A percentile compares a stretch with the other conserved stretches of the same genome.
phyloP scores from a whole-genome alignment of 805 yeast genomes.

The Kazachstania taianensis region DNA sequence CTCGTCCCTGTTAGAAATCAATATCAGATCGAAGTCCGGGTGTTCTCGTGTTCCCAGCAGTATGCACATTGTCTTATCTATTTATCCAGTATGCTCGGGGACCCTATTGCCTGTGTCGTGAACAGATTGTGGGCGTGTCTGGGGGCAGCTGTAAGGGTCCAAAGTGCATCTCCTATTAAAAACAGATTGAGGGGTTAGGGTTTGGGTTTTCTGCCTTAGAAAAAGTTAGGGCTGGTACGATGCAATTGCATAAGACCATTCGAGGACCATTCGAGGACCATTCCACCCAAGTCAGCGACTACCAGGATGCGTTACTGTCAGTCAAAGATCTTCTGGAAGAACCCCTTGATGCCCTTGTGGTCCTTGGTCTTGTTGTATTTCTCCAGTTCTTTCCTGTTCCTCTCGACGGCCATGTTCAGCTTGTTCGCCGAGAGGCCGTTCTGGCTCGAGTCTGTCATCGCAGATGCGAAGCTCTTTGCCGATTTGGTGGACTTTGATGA shows the following conservation, averaged over 20 bases:
- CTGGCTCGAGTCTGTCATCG: not conserved
- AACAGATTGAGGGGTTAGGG: too few species aligned
- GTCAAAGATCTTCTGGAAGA: conserved; percentile 19
- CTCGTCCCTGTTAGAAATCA: conserved; percentile 84
- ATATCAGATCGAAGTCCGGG: conserved; percentile 63
- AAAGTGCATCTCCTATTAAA: too few species aligned
- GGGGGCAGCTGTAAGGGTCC: too few species aligned
- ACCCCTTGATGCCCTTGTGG: conserved; percentile 15
- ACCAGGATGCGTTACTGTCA: too few species aligned
- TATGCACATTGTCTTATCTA: conserved; percentile 57
- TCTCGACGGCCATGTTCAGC: conserved; percentile 25
- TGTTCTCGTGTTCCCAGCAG: conserved; percentile 56
- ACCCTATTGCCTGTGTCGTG: not conserved
- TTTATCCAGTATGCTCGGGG: not conserved
- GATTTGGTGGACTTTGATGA: conserved; percentile 3
- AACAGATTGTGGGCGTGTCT: not conserved
- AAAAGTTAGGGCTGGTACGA: too few species aligned
- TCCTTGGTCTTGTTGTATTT: conserved; percentile 17
- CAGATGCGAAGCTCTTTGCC: not conserved
- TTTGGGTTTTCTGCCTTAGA: too few species aligned
- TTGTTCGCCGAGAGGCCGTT: conserved; percentile 15
- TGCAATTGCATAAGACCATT: too few species aligned
- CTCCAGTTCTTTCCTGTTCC: conserved; percentile 24
- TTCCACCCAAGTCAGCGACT: too few species aligned
- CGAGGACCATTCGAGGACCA: too few species aligned